Evolutionary conservation across 768 basidiomycete species (phyloP).

Genomic region (Leccinum subtestaceum): DNA sequence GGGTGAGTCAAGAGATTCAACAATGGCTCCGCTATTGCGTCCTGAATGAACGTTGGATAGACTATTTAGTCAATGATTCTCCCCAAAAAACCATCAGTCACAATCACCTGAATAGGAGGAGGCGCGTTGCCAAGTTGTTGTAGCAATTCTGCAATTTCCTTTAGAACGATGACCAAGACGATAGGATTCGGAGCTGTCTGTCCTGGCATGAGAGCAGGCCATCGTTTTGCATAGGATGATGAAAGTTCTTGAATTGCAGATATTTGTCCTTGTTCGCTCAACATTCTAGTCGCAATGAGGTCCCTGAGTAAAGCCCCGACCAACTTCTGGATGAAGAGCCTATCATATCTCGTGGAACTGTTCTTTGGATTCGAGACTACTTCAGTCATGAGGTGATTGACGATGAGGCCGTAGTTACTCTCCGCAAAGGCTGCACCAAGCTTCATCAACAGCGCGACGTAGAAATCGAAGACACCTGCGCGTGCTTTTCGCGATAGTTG

Average conservation of each 20-base stretch:
- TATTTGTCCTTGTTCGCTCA: conserved; percentile 94
- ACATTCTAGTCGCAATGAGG: conserved; percentile 81
- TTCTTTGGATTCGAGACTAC: conserved; percentile 63
- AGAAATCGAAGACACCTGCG: conserved; percentile 87
- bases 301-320: conserved; percentile 80
- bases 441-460: conserved; percentile 68
- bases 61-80: neutral
- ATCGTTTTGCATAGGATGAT: conserved; percentile 78
- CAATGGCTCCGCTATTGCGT: conserved; percentile 82
- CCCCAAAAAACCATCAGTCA: neutral
- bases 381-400: conserved; percentile 75
- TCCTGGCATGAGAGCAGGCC: conserved; percentile 92
- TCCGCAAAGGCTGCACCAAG: conserved; percentile 83
- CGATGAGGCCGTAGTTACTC: conserved; percentile 73
- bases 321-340: conserved; percentile 64
- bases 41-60: conserved; percentile 40
- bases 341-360: conserved; percentile 65
- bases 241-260: conserved; percentile 85
- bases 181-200: conserved; percentile 64
- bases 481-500: conserved; percentile 65
- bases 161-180: conserved; percentile 69
- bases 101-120: conserved; percentile 72
- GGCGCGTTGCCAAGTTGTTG: conserved; percentile 92
- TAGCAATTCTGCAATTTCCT: conserved; percentile 82
- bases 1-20: conserved; percentile 85